A percentile compares a stretch with the other conserved stretches of the same genome.
Conservation (phyloP, 2,329 filamentous ascomycete genomes). For the Capronia epimyces region DNA sequence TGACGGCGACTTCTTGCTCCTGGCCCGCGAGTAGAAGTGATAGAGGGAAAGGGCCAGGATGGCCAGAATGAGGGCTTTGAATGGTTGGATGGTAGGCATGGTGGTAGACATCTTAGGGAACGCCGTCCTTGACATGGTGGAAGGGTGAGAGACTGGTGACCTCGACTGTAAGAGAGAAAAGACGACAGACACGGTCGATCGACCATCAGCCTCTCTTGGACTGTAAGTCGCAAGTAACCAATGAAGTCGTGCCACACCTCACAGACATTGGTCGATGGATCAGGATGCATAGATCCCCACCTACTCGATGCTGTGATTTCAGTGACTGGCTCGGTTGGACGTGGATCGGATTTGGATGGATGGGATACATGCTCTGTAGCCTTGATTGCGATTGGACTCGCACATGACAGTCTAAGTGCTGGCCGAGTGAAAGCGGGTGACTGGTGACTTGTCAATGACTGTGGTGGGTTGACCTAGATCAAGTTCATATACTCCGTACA, state of each 20-base stretch:
- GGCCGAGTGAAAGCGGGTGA: too few species aligned
- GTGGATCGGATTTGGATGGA: background rate
- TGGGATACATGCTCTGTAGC: background rate
- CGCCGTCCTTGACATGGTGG: too few species aligned
- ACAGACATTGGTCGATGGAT: background rate
- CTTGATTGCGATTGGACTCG: too few species aligned
- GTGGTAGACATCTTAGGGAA: background rate
- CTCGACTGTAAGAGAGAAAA: too few species aligned
- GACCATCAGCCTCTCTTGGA: too few species aligned
- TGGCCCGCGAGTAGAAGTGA: background rate
- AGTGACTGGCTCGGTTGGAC: background rate
- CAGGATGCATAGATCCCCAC: background rate
- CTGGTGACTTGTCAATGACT: too few species aligned
- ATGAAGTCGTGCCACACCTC: conserved; percentile 1
- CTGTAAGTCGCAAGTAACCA: background rate
- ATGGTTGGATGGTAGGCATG: background rate
- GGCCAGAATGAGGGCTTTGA: background rate
- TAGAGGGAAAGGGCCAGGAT: background rate
- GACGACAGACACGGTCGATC: too few species aligned
- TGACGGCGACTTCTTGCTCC: background rate
- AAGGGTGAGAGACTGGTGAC: too few species aligned
- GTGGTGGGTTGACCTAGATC: too few species aligned
- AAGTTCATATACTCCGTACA: too few species aligned
- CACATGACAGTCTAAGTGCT: too few species aligned
- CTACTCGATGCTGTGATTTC: background rate